Conservation (phyloP, 805 yeast species). For the Millerozyma acaciae region DNA sequence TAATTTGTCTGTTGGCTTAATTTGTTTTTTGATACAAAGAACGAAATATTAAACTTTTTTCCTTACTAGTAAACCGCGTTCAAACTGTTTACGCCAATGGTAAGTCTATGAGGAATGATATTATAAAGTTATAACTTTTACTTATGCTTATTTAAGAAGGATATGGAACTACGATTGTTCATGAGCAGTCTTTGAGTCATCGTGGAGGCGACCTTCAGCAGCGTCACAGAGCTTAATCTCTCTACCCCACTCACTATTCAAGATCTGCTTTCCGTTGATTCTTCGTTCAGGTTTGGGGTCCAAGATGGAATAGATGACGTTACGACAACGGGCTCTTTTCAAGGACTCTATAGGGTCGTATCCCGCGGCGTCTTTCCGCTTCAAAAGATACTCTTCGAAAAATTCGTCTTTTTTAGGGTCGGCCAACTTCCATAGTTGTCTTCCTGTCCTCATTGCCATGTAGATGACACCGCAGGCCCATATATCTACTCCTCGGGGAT, state of each 20-base stretch:
- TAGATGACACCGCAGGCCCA: conserved; percentile 94
- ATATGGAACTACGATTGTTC: too few species aligned
- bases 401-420: conserved; percentile 72
- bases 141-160: too few species aligned
- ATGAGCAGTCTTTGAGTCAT: too few species aligned
- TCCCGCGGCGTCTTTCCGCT: conserved; percentile 78
- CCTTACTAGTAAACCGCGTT: too few species aligned
- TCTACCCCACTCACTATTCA: conserved; percentile 94
- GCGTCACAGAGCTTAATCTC: conserved; percentile 78
- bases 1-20: too few species aligned
- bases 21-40: too few species aligned
- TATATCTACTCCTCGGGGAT: conserved; percentile 77
- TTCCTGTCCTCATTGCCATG: conserved; percentile 92
- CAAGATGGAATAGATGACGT: conserved; percentile 86
- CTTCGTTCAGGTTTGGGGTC: conserved; percentile 89
- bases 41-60: too few species aligned
- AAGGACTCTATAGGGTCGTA: conserved; percentile 87
- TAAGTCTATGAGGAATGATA: too few species aligned
- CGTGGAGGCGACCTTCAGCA: conserved; percentile 50
- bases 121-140: too few species aligned
- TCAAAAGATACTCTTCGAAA: conserved; percentile 66
- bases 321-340: conserved; percentile 84
- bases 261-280: conserved; percentile 80
- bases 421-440: conserved; percentile 89
- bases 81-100: too few species aligned